Evolutionary conservation across 2,329 filamentous ascomycete genomes (phyloP).

Genomic region (Macroventuria anomochaeta): DNA sequence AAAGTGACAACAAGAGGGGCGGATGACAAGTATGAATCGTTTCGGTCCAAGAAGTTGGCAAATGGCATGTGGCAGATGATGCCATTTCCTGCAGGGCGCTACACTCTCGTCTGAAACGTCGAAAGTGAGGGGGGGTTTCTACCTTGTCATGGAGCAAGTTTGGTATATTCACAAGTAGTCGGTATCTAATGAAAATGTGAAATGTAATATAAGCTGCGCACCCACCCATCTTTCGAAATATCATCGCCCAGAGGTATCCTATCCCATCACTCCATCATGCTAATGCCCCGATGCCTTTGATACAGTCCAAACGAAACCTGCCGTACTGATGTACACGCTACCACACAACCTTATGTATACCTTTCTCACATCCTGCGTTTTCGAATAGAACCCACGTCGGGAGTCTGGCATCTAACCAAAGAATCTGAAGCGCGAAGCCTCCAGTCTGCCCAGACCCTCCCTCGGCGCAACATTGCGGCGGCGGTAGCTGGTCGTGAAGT

Average conservation of each 20-base stretch:
- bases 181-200: constrained; percentile 6
- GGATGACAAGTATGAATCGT: no score
- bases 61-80: no score
- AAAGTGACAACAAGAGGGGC: no score
- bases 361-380: neutral
- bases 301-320: constrained; percentile 5
- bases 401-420: constrained; percentile 38
- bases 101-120: no score
- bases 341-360: constrained; percentile 1
- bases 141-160: no score
- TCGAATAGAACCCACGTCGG: neutral
- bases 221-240: constrained; percentile 5
- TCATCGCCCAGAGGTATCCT: constrained; percentile 19
- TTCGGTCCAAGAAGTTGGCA: no score
- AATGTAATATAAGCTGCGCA: neutral
- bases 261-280: constrained; percentile 18
- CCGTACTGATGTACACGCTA: constrained; percentile 10
- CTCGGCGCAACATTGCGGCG: constrained; percentile 93
- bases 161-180: constrained; percentile 10
- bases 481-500: constrained; percentile 95
- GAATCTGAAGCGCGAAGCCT: constrained; percentile 88
- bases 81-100: no score
- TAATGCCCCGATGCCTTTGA: constrained; percentile 17
- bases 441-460: constrained; percentile 85
- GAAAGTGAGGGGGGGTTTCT: no score